These are phyloP conservation scores for Purpureocillium lavendulum DNA, from an alignment of 2,329 filamentous ascomycete species.

Conservation along the genomic window DNA sequence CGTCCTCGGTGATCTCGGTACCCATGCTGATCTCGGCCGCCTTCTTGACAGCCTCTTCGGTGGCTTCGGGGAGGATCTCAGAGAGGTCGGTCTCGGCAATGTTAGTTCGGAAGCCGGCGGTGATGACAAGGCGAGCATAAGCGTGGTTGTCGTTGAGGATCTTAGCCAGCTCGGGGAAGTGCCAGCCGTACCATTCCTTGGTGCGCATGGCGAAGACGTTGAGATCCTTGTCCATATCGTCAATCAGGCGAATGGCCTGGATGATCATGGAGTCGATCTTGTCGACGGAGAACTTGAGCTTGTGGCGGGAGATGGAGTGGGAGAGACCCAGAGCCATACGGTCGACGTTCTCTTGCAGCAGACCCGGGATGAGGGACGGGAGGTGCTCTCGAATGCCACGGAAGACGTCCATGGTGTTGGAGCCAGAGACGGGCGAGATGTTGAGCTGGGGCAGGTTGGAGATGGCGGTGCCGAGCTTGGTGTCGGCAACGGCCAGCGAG, in stretches of 20 bases:
- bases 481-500: constrained; percentile 86
- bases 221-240: constrained; percentile 96
- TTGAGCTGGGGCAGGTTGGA: constrained; percentile 84
- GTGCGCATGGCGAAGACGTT: constrained; percentile 99
- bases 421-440: constrained; percentile 67
- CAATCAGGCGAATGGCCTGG: constrained; percentile 86
- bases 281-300: constrained; percentile 96
- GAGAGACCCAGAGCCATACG: constrained; percentile 95
- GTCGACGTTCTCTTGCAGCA: constrained; percentile 76
- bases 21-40: constrained; percentile 98
- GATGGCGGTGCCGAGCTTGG: constrained; percentile 86
- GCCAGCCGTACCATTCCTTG: constrained; percentile 99
- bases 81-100: constrained; percentile 70
- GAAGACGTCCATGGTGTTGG: constrained; percentile 67
- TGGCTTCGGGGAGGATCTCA: constrained; percentile 90
- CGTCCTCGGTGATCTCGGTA: constrained; percentile 88
- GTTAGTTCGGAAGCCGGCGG: constrained; percentile 82
- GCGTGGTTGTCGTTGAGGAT: constrained; percentile 96
- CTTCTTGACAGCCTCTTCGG: constrained; percentile 83
- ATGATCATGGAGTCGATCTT: constrained; percentile 99
- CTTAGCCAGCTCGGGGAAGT: constrained; percentile 96
- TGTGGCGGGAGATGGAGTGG: constrained; percentile 93
- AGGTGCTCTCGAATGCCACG: constrained; percentile 90
- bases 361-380: constrained; percentile 80
- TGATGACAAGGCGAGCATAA: constrained; percentile 80